phyloP scores from a whole-genome alignment of 768 basidiomycete species.

The Tulasnella sp. region DNA sequence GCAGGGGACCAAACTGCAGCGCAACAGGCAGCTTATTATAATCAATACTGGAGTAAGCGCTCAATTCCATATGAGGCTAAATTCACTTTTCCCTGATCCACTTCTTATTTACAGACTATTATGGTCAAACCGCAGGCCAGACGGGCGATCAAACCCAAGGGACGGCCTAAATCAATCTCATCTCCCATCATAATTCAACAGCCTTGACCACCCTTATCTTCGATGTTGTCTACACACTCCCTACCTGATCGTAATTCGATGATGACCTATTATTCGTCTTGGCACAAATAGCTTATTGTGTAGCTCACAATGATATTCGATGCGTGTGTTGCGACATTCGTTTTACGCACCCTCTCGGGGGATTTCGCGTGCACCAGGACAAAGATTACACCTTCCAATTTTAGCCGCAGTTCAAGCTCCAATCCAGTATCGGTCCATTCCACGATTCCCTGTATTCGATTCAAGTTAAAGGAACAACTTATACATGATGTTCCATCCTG shows the following conservation, averaged over 20 bases:
- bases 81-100: slow-evolving; percentile 4
- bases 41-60: slow-evolving; percentile 40
- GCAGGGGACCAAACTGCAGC: slow-evolving; percentile 21
- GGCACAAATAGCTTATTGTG: slow-evolving; percentile 17
- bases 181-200: background rate
- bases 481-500: too few species aligned
- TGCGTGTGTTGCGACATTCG: background rate
- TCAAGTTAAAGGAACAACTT: too few species aligned
- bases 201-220: background rate
- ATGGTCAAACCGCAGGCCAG: slow-evolving; percentile 63
- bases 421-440: too few species aligned
- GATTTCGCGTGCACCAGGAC: background rate
- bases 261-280: slow-evolving; percentile 1
- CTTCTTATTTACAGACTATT: slow-evolving; percentile 64
- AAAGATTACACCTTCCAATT: too few species aligned
- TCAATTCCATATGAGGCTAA: background rate
- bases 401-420: too few species aligned
- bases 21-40: slow-evolving; percentile 37
- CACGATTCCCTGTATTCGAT: too few species aligned
- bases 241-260: background rate
- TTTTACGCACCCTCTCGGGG: background rate
- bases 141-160: slow-evolving; percentile 50
- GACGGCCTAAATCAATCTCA: background rate
- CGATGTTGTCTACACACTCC: background rate
- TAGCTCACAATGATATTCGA: background rate